Conservation (phyloP, 192 early-diverging fungal species). For the Gamsiella multidivaricata region DNA sequence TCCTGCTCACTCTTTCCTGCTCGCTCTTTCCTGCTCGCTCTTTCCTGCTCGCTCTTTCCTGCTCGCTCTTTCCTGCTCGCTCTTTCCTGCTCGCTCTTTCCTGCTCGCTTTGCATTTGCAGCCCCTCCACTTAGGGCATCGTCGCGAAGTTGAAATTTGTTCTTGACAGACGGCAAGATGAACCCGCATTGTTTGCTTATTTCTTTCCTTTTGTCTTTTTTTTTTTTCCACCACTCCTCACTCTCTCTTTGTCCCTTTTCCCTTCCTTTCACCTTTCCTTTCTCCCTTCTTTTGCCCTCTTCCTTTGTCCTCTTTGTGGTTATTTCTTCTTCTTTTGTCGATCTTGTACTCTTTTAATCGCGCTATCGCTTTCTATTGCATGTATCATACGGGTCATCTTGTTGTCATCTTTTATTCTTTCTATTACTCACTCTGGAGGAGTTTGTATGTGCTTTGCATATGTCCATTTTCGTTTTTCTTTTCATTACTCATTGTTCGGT, state of each 20-base stretch:
- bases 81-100: no score
- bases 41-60: no score
- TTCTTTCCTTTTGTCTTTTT: background rate
- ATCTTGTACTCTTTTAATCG: no score
- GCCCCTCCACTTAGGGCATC: no score
- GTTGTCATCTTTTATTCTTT: background rate
- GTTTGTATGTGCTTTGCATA: background rate
- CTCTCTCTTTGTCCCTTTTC: background rate
- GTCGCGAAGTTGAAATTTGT: no score
- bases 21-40: no score
- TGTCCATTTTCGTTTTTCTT: background rate
- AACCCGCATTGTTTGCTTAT: background rate
- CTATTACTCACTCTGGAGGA: background rate
- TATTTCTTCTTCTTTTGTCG: background rate
- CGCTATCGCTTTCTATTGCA: no score
- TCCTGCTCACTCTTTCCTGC: no score
- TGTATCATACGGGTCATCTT: background rate
- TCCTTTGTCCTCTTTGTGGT: background rate
- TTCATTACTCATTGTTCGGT: background rate
- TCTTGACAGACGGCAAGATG: no score
- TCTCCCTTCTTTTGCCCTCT: background rate
- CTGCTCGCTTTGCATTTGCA: no score
- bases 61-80: no score
- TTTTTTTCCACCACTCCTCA: background rate
- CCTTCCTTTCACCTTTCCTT: background rate